Base-by-base conservation (phyloP, 805 yeast genomes). In the Candida coquimbonensis region DNA sequence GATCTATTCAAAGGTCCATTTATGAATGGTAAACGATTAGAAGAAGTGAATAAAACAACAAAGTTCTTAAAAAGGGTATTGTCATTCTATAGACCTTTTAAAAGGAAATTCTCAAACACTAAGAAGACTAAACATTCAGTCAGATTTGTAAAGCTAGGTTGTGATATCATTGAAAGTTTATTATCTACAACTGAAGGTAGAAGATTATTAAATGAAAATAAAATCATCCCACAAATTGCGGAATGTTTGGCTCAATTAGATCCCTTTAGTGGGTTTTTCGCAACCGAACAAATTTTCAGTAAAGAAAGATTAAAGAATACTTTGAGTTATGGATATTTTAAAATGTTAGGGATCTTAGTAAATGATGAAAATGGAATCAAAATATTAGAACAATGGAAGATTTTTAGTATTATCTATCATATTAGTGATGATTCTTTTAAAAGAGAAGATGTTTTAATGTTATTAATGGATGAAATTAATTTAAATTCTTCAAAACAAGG, bases 51-150 rank as follows among this genome's bases (percentile, higher is more conserved):
- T 33, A 80, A 75, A 54, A 81, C 83, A 3, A 88, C 97, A 1
- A 91, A 90, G 56, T 87, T 93, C 56, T 72, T 90, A 60, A 90
- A 91, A 59, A 68, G 96, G 46, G 61, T 93, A 25, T 62, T 90
- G 54, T 86, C 96, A 2, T 93, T 91, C 60, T 91, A 81, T 60
- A 72, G 98, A 44, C 99, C 99, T 0, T 84, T 90, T 67, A 90
- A 95, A 64, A 80, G 82, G 55, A 69, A 96, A 45, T 91, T 89
- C 62, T 70, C 85, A 8, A 66, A 69, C 26, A 64, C 80, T 39
- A 67, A 76, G 48, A 69, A 69, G 46, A 67, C 80, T 1, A 76
- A 73, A 46, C 63, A 69, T 31, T 73, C 82, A 24, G 73, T 71
- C 25, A 72, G 75, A 49, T 87, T 81, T 53, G 74, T 86, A 12